phyloP scores from a whole-genome alignment of 208 protist species.

The Trypanosomatidae sp. region DNA sequence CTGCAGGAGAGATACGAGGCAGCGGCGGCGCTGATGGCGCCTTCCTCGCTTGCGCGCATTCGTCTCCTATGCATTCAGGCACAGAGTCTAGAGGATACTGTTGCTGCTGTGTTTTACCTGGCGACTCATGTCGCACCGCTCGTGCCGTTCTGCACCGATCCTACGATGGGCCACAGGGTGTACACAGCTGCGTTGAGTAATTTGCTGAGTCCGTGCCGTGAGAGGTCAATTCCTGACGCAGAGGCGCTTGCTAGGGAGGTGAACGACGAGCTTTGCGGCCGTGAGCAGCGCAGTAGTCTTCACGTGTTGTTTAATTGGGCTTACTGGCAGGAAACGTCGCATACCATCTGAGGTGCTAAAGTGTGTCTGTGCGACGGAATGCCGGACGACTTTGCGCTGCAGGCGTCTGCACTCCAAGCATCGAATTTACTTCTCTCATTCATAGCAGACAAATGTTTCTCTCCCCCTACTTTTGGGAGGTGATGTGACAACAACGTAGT shows the following conservation, averaged over 20 bases:
- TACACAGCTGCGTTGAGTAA: conserved; percentile 26
- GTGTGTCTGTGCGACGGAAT: background rate
- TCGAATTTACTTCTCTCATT: background rate
- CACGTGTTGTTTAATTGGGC: conserved; percentile 71
- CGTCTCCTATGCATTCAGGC: conserved; percentile 63
- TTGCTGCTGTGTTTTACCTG: conserved; percentile 37
- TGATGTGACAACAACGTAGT: background rate
- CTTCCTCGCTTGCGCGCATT: conserved; percentile 42
- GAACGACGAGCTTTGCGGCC: conserved; percentile 62
- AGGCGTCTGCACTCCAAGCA: background rate
- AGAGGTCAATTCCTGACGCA: conserved; percentile 8
- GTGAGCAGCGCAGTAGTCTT: conserved; percentile 42
- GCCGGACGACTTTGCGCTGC: background rate
- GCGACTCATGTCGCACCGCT: conserved; percentile 45
- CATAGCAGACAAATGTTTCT: background rate
- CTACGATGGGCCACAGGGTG: conserved; percentile 28
- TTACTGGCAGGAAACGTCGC: conserved; percentile 45
- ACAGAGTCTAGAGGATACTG: conserved; percentile 26
- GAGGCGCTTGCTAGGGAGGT: conserved; percentile 50
- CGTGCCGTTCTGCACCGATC: conserved; percentile 35
- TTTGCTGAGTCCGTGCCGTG: conserved; percentile 24
- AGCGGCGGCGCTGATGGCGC: conserved; percentile 49
- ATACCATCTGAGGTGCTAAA: background rate
- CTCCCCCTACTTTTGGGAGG: background rate
- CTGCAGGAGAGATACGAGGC: conserved; percentile 42